Base-by-base conservation (phyloP, 2,329 filamentous ascomycete genomes). In the Fusarium luffae region DNA sequence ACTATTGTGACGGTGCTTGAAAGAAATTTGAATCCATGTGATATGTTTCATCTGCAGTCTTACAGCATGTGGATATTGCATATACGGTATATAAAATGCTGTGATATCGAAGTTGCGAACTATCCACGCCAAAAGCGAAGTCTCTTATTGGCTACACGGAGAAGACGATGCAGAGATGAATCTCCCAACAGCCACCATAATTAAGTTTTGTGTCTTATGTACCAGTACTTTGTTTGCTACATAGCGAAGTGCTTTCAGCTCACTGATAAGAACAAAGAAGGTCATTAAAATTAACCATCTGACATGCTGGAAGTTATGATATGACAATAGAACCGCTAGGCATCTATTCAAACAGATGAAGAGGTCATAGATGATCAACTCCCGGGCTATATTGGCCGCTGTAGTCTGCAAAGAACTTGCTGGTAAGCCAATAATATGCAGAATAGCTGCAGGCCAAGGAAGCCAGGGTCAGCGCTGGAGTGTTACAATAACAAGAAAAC, bases 401-500 rank as follows among this genome's bases (percentile, higher is more conserved):
- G 40, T 7, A 28, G 44, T 16, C 23, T 34, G 18, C 11, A 46
- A 48, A 49, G 50, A 50, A 13, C 27, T 65, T 50, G 43, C 43
- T 54, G 37, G 54, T 32, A 54, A 43, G 49, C 21, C 40, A 54
- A 48, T 30, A 40, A 57, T 19, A 27, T 49, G 25, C 21, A 49
- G 41, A 18, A 40, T 56, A 43, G 25, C 14, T 63, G 25, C 34
- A 63, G 59, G 25, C 37, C 42, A 18, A 43, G 23, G 21, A 23
- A 47, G 37, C n/a, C 34, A 49, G 37, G 48, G 28, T 30, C 27
- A 37, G n/a, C 19, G 23, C 40, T 43, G 13, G 21, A 23, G 49
- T 68, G 34, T 54, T 34, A 68, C 42, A 41, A 40, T 25, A 59
- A 37, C 40, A 47, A 41, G 27, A 43, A 18, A 28, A 23, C 30